phyloP scores from a whole-genome alignment of 805 yeast species.

The Cyberlindnera xylosilytica region DNA sequence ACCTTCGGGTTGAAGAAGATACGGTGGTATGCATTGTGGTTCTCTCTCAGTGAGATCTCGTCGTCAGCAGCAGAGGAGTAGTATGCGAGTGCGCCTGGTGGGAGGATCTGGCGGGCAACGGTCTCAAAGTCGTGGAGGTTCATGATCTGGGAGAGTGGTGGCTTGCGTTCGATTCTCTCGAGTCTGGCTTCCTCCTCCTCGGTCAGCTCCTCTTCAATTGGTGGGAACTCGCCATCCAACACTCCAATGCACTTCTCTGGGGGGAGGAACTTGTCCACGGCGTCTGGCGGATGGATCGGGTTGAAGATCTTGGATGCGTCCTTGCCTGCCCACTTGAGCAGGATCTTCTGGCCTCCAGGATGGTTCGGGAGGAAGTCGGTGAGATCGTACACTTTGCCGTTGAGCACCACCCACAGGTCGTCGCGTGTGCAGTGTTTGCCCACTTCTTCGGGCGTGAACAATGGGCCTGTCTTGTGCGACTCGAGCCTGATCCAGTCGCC shows the following conservation, averaged over 20 bases:
- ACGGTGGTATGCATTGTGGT: conserved; percentile 85
- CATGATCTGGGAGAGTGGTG: conserved; percentile 65
- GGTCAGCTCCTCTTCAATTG: conserved; percentile 32
- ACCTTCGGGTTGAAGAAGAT: conserved; percentile 84
- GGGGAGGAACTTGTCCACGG: conserved; percentile 60
- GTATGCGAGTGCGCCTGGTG: conserved; percentile 86
- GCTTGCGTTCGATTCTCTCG: conserved; percentile 48
- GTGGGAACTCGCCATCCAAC: conserved; percentile 35
- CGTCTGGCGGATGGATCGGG: conserved; percentile 90
- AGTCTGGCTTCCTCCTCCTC: conserved; percentile 41
- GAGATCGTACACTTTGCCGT: conserved; percentile 69
- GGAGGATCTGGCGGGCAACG: conserved; percentile 75
- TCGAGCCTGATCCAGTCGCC: background rate
- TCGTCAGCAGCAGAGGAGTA: conserved; percentile 92
- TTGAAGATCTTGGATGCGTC: conserved; percentile 82
- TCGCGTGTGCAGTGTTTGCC: conserved; percentile 42
- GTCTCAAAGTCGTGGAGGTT: conserved; percentile 86
- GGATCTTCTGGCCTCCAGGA: conserved; percentile 77
- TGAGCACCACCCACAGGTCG: conserved; percentile 80
- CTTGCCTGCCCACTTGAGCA: conserved; percentile 76
- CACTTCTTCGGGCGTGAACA: conserved; percentile 27
- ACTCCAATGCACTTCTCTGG: conserved; percentile 61
- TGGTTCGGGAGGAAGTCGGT: conserved; percentile 66
- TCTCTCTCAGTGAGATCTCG: conserved; percentile 85
- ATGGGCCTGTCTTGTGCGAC: conserved; percentile 1